These are phyloP conservation scores for Eucalyptus marginata DNA, from an alignment of 345 rosid genomes.

Conservation along the genomic window DNA sequence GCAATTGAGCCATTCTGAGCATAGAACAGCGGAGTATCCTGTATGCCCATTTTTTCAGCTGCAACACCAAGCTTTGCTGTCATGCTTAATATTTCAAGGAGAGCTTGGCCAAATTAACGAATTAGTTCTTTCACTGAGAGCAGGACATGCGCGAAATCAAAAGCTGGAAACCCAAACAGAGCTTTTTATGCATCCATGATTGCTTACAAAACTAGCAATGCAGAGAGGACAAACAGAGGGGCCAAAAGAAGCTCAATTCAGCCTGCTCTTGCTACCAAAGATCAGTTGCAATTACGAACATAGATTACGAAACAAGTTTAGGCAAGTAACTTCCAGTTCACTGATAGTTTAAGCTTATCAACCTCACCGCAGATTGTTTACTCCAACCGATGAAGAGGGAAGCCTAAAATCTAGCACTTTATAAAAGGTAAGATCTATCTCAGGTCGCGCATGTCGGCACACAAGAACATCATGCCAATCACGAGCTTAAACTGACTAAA, in stretches of 20 bases:
- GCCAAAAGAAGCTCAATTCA: not conserved
- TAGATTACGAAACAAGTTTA: not conserved
- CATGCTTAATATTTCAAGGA: not conserved
- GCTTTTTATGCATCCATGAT: not conserved
- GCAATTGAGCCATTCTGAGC: conserved; percentile 38
- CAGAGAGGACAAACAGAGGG: not conserved
- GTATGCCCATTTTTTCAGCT: conserved; percentile 44
- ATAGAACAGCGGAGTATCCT: conserved; percentile 22
- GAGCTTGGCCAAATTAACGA: not conserved
- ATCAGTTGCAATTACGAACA: not conserved
- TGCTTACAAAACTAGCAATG: not conserved
- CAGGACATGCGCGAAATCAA: not conserved
- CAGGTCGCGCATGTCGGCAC: not conserved
- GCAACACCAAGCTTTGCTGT: not conserved
- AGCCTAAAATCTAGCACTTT: not conserved
- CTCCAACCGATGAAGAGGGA: not conserved
- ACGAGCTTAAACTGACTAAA: not conserved
- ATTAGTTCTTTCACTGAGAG: not conserved
- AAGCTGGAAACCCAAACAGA: not conserved
- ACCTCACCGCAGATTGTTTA: not conserved
- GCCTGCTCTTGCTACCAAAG: not conserved
- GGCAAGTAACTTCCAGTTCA: not conserved
- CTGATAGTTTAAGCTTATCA: not conserved
- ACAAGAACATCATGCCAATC: not conserved
- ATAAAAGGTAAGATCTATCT: not conserved